Conservation (phyloP, 2,329 filamentous ascomycete species). For the Gnomoniopsis smithogilvyi region DNA sequence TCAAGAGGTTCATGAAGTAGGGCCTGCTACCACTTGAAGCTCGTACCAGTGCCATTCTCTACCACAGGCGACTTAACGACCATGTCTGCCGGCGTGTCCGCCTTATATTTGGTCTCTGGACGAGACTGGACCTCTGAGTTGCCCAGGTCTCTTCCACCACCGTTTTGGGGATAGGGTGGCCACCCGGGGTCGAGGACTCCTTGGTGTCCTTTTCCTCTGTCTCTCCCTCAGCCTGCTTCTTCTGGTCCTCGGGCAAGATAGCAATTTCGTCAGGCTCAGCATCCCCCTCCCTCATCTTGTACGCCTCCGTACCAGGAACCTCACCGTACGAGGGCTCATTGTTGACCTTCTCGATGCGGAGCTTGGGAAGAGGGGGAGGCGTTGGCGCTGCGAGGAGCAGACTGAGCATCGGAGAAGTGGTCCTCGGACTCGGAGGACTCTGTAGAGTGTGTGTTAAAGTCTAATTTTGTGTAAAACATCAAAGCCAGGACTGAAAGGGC, state of each 20-base stretch:
- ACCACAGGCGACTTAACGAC: constrained; percentile 39
- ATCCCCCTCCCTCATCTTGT: constrained; percentile 53
- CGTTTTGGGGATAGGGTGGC: constrained; percentile 45
- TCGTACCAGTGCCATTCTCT: constrained; percentile 33
- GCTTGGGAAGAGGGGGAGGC: constrained; percentile 55
- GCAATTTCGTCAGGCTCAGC: constrained; percentile 60
- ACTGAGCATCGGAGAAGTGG: constrained; percentile 64
- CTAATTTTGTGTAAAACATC: background rate
- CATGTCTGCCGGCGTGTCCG: constrained; percentile 53
- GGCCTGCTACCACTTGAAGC: constrained; percentile 27
- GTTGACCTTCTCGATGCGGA: constrained; percentile 56
- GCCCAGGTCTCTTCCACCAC: constrained; percentile 50
- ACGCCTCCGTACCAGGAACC: constrained; percentile 58
- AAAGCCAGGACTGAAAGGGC: background rate
- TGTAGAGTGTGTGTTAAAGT: constrained; percentile 22
- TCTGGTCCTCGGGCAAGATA: constrained; percentile 32
- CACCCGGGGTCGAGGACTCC: constrained; percentile 31
- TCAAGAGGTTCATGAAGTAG: constrained; percentile 13
- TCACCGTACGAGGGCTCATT: constrained; percentile 58
- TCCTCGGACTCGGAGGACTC: constrained; percentile 64
- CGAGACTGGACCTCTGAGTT: constrained; percentile 40
- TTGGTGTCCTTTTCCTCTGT: constrained; percentile 22
- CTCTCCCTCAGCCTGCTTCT: constrained; percentile 24
- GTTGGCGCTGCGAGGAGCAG: constrained; percentile 35
- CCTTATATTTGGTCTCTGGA: constrained; percentile 41